Evolutionary conservation across 78 protist genomes (phyloP).

Genomic region (Monocercomonoides exilis): DNA sequence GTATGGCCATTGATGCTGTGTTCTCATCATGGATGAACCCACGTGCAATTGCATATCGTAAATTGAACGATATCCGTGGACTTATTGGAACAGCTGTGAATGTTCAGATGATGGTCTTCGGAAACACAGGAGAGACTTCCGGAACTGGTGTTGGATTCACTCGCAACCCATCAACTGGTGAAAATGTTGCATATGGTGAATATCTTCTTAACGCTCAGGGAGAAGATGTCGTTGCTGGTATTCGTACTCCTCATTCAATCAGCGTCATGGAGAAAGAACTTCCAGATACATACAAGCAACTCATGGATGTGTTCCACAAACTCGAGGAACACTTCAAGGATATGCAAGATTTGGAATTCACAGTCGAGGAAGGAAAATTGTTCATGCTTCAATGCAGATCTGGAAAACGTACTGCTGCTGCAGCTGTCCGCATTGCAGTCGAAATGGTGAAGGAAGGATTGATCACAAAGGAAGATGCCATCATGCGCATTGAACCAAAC

Average conservation of each 20-base stretch:
- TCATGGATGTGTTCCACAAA: conserved; percentile 14
- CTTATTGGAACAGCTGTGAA: conserved; percentile 66
- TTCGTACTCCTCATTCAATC: conserved; percentile 60
- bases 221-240: conserved; percentile 84
- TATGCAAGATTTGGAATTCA: conserved; percentile 71
- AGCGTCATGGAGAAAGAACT: background rate
- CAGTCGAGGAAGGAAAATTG: conserved; percentile 57
- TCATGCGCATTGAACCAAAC: conserved; percentile 49
- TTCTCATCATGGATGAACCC: conserved; percentile 57
- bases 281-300: conserved; percentile 28
- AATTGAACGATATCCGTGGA: conserved; percentile 28
- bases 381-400: conserved; percentile 68
- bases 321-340: conserved; percentile 53
- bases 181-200: conserved; percentile 62
- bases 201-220: conserved; percentile 78
- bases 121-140: conserved; percentile 53
- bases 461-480: conserved; percentile 51
- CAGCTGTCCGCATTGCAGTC: conserved; percentile 48
- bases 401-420: conserved; percentile 49
- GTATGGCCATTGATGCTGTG: conserved; percentile 39
- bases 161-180: conserved; percentile 70
- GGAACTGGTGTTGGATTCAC: conserved; percentile 76
- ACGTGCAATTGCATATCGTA: conserved; percentile 58
- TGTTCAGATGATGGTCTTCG: conserved; percentile 67
- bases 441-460: conserved; percentile 69